These are phyloP conservation scores for Penicillium roqueforti DNA, from an alignment of 495 filamentous ascomycete genomes.

Conservation along the genomic window DNA sequence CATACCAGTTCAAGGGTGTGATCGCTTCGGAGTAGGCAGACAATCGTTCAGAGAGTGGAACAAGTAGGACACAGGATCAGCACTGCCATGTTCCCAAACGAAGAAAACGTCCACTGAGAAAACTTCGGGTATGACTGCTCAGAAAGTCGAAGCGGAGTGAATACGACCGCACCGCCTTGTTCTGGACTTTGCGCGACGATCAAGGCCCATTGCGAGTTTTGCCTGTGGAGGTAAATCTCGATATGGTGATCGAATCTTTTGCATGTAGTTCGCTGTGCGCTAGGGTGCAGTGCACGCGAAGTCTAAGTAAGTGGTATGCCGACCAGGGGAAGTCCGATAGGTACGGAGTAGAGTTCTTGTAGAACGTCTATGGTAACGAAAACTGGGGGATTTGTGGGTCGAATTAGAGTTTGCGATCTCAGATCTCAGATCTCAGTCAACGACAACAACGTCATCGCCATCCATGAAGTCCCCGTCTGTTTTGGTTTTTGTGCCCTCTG, in stretches of 20 bases:
- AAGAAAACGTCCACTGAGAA: background rate
- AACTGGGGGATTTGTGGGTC: background rate
- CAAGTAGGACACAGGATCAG: constrained; percentile 11
- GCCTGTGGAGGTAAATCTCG: background rate
- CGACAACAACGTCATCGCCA: constrained; percentile 37
- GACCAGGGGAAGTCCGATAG: constrained; percentile 10
- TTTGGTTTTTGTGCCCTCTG: constrained; percentile 6
- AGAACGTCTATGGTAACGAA: background rate
- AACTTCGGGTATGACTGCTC: constrained; percentile 5
- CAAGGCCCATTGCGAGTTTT: background rate
- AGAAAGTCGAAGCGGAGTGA: background rate
- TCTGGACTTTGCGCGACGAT: background rate
- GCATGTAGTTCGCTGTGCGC: constrained; percentile 1
- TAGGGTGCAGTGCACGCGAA: background rate
- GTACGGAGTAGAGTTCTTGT: background rate
- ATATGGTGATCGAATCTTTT: background rate
- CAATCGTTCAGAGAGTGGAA: constrained; percentile 12
- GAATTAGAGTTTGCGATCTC: constrained; percentile 4
- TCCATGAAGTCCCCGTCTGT: constrained; percentile 31
- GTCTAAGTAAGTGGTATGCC: constrained; percentile 2
- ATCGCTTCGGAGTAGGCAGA: background rate
- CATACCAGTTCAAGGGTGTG: constrained; percentile 1
- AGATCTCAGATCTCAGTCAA: constrained; percentile 34
- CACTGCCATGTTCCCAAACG: background rate
- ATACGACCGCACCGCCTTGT: background rate